Evolutionary conservation across 352 stramenopile species (phyloP), one percentile per base, ranked within the genome.

Genomic region (Detonula confervacea): DNA sequence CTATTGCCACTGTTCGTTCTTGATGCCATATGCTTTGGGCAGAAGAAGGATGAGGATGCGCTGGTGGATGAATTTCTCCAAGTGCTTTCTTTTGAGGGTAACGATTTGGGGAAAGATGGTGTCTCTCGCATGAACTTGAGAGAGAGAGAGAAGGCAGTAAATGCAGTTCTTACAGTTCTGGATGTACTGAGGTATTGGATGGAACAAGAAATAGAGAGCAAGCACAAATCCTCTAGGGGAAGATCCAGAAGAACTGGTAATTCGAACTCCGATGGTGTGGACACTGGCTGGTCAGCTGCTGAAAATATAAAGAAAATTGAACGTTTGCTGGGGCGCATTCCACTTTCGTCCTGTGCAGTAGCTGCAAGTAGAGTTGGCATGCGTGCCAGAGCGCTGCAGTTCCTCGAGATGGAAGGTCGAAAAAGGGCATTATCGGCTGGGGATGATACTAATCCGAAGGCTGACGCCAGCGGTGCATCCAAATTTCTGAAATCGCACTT

Each of bases 1-100:
- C 66, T 95, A 0, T 69, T 95, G 2, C 91, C 91, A 44, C 52
- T 95, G 9, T 70, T 95, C 16, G 62, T 95, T 16, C 80, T 94
- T 20, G 91, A 95, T 73, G 61, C 68, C n/a, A 37, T 95, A 37
- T 94, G 87, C 65, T 95, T 94, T 70, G 89, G 89, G 27, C 54
- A 77, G 24, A 64, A 61, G 37, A 25, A 73, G n/a, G 91, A 94
- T 64, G 61, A 88, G 37, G 60, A 86, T 65, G 30, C 78, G n/a
- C 81, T 95, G 51, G 42, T 87, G 9, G 71, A 84, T 29, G 91
- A 95, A 81, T 71, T 95, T 46, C 29, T 82, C 18, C 55, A 80
- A 59, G 84, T 84, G 22, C 70, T 94, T 4, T 81, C 77, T 51
- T 81, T 85, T 73, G 73, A 87, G 46, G 25, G 20, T 12, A 16